Percentiles rank a stretch among this genome's conserved stretches.
Conservation (phyloP, 2,329 filamentous ascomycete species). For the Rhinocladiella mackenziei region DNA sequence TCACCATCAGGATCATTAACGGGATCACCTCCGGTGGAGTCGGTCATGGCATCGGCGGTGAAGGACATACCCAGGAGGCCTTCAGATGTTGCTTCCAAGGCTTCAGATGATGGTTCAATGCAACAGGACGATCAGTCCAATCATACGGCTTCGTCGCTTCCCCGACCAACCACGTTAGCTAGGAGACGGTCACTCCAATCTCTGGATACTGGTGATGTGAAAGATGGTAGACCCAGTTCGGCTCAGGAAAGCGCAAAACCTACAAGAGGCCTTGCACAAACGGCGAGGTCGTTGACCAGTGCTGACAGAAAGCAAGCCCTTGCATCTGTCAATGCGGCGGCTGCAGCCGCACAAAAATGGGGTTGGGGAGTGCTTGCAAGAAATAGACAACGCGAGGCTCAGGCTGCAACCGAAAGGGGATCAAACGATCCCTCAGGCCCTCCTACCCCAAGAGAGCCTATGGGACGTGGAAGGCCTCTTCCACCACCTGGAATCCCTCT, state of each 20-base stretch:
- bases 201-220: constrained; percentile 25
- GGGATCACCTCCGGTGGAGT: constrained; percentile 41
- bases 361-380: constrained; percentile 48
- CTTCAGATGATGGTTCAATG: constrained; percentile 37
- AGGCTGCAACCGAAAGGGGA: constrained; percentile 35
- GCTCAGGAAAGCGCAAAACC: constrained; percentile 12
- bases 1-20: constrained; percentile 50
- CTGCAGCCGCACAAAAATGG: constrained; percentile 59
- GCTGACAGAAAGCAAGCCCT: constrained; percentile 41
- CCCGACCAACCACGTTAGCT: constrained; percentile 26
- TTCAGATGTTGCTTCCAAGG: constrained; percentile 50
- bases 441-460: constrained; percentile 60
- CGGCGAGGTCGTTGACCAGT: constrained; percentile 28
- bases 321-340: constrained; percentile 47
- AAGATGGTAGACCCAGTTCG: constrained; percentile 12
- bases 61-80: constrained; percentile 31
- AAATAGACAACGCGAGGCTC: constrained; percentile 32
- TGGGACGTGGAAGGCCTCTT: constrained; percentile 76
- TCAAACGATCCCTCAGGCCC: constrained; percentile 38
- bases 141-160: constrained; percentile 28
- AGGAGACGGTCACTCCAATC: constrained; percentile 18
- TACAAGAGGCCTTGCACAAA: constrained; percentile 16
- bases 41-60: constrained; percentile 37
- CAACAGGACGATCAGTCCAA: constrained; percentile 17
- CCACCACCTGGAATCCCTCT: constrained; percentile 77